Base-by-base conservation (phyloP, 2,329 filamentous ascomycete genomes). In the Botryotinia convoluta region DNA sequence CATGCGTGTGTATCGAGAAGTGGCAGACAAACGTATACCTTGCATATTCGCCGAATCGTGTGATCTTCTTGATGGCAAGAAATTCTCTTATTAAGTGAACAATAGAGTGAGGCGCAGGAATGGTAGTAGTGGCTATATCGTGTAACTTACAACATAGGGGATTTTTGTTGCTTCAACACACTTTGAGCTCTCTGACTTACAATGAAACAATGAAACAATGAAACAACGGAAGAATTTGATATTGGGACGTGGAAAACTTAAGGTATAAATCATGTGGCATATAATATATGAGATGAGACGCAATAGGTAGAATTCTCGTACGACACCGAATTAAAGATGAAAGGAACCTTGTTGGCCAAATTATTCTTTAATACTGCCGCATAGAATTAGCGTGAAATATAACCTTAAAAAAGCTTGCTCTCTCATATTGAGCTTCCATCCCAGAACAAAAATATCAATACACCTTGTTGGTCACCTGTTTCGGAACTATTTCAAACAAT, bases 341-440 rank as follows among this genome's bases (percentile, higher is more conserved):
- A 57, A 68, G 57, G 35, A 57, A 57, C 65, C 65, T 68, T 57
- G 65, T 57, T 68, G 48, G 65, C 26, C 6, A 48, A 3, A 64
- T 45, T 12, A 32, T 29, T 39, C 26, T 68, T 54, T 35, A 4
- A 22, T 35, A 14, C 26, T 39, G 22, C 9, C 48, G 18, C 20
- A 42, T 54, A 32, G 2, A 22, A 20, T 18, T 51, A 48, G 22
- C 32, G 44, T 64, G 39, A 45, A 64, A 22, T 63, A 12, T 2
- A 44, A 44, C 39, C n/a, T 44, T 64, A 1, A 45, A 64, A 37
- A 32, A 51, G 20, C 22, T 39, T 67, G 18, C 32, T 51, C 48
- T n/a, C 16, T 37, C 10, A 22, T 35, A 16, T 54, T 20, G 6
- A 22, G 9, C 26, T 67, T 54, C 45, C 35, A 54, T 42, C 18